Conservation (phyloP, 164 flowering plant genomes). For the Sextonia rubra region DNA sequence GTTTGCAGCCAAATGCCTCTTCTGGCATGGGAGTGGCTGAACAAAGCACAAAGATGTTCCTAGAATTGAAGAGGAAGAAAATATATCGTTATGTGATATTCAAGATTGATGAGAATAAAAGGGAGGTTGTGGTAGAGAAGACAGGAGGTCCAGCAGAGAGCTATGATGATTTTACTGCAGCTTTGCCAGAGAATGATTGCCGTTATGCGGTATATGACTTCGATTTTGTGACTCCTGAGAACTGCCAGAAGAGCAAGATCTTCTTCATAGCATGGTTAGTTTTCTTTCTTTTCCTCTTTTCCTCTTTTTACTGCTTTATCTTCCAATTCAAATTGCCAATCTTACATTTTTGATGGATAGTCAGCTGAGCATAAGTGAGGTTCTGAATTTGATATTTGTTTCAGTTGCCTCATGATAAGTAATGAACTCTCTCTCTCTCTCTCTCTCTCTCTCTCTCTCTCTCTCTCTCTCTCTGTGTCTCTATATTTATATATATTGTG, state of each 20-base stretch:
- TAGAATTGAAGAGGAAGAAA: constrained; percentile 73
- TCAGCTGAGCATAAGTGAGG: neutral
- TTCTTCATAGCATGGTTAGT: constrained; percentile 83
- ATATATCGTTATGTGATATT: constrained; percentile 69
- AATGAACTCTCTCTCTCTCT: too few species aligned
- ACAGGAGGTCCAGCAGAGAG: constrained; percentile 75
- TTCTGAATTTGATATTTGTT: neutral
- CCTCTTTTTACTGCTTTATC: neutral
- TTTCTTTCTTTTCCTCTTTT: constrained; percentile 5
- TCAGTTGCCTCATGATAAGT: neutral
- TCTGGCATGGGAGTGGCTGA: constrained; percentile 83
- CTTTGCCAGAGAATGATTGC: constrained; percentile 86
- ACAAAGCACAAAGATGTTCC: constrained; percentile 49
- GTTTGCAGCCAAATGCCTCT: constrained; percentile 53
- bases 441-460: too few species aligned
- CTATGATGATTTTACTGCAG: constrained; percentile 65
- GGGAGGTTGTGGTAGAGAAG: constrained; percentile 78
- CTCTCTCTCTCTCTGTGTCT: too few species aligned
- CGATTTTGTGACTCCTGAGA: constrained; percentile 77
- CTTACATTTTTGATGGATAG: neutral
- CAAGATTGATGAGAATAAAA: constrained; percentile 76
- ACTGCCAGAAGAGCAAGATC: constrained; percentile 90
- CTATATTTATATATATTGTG: too few species aligned
- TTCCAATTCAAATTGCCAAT: neutral
- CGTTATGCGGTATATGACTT: constrained; percentile 81